phyloP scores from a whole-genome alignment of 2,329 filamentous ascomycete species.

The Sarocladiaceae sp. region DNA sequence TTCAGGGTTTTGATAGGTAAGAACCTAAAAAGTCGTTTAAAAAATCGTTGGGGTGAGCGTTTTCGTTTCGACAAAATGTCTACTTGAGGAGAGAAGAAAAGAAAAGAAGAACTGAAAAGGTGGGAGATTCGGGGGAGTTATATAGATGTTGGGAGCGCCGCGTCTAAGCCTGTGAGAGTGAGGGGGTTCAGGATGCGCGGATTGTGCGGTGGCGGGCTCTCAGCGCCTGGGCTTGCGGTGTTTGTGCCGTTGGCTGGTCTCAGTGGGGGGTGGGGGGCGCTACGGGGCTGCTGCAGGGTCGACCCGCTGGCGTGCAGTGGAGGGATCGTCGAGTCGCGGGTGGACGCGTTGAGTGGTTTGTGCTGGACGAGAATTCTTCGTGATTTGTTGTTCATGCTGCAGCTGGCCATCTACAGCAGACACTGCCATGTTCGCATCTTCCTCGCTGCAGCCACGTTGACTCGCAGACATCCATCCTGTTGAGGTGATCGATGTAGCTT shows the following conservation, averaged over 20 bases:
- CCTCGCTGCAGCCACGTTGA: too few relatives aligned
- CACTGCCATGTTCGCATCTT: too few relatives aligned
- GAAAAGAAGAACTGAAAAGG: neutral
- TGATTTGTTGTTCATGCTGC: neutral
- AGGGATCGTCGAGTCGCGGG: constrained; percentile 5
- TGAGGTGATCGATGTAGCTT: too few relatives aligned
- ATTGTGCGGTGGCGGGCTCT: neutral
- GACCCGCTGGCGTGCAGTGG: constrained; percentile 3
- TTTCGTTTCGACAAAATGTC: constrained; percentile 10
- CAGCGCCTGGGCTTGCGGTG: neutral
- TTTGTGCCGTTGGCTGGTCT: constrained; percentile 4
- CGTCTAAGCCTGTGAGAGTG: neutral
- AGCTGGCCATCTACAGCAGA: too few relatives aligned
- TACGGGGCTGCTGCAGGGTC: constrained; percentile 4
- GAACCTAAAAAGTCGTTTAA: constrained; percentile 9
- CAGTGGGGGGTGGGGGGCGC: neutral
- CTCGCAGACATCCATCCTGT: too few relatives aligned
- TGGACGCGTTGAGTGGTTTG: constrained; percentile 9
- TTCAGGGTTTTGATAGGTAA: constrained; percentile 7
- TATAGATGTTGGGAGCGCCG: neutral
- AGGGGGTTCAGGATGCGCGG: neutral
- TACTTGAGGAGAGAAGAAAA: constrained; percentile 9
- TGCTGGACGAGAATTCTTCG: neutral
- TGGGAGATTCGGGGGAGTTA: constrained; percentile 3
- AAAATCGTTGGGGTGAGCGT: constrained; percentile 8